Conservation (phyloP, 345 rosid species). For the Erodium maritimum region DNA sequence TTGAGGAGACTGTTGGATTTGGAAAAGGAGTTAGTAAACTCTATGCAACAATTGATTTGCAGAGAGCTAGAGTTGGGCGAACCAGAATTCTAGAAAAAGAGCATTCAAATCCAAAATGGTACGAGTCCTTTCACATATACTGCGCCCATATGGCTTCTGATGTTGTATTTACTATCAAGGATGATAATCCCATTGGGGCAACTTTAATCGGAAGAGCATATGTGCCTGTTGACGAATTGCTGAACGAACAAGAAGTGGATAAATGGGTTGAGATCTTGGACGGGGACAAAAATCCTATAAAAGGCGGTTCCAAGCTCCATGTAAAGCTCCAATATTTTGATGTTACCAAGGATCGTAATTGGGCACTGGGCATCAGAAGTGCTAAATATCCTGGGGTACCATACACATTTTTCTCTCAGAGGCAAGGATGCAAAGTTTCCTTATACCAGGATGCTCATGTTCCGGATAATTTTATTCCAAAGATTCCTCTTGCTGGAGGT, state of each 20-base stretch:
- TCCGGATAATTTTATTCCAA: conserved; percentile 71
- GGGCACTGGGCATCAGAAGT: conserved; percentile 55
- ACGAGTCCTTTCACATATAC: conserved; percentile 86
- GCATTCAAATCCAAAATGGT: conserved; percentile 56
- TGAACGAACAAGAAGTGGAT: conserved; percentile 73
- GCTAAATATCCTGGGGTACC: conserved; percentile 86
- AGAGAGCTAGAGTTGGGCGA: conserved; percentile 89
- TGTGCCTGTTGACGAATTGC: conserved; percentile 61
- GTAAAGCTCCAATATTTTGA: conserved; percentile 81
- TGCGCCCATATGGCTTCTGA: conserved; percentile 78
- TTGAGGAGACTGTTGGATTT: conserved; percentile 67
- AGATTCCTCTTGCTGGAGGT: conserved; percentile 87
- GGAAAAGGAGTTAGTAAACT: conserved; percentile 68
- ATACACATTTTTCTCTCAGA: conserved; percentile 75
- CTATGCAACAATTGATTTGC: conserved; percentile 82
- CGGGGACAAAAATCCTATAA: conserved; percentile 45
- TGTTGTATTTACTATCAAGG: conserved; percentile 82
- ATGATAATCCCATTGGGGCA: conserved; percentile 82
- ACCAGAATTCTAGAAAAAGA: conserved; percentile 61
- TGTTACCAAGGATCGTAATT: conserved; percentile 53
- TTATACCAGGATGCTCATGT: conserved; percentile 93
- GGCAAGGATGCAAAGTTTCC: conserved; percentile 79
- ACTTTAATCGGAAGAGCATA: conserved; percentile 81
- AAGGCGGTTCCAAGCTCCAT: conserved; percentile 63
- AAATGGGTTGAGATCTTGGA: conserved; percentile 80